Base-by-base conservation (phyloP, 2,329 filamentous ascomycete species). In the Exophiala viscosa region DNA sequence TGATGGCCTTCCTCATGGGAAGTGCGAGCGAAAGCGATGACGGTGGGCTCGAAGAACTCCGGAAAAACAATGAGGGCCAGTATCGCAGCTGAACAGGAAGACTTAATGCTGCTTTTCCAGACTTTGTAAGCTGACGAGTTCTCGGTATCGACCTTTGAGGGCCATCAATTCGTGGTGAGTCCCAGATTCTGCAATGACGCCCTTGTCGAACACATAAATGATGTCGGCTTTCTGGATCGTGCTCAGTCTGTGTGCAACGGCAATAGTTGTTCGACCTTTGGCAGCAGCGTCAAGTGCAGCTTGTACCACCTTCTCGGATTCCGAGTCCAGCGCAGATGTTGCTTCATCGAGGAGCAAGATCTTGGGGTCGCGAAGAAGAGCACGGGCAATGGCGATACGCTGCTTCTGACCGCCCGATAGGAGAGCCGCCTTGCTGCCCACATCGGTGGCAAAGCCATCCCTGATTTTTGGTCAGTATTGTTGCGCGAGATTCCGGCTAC, bases 131-230 rank as follows among this genome's bases (percentile, higher is more conserved):
- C 87, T 88, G 43, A 92, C 88, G 59, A 93, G 70, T 73, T 92
- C 88, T 8, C 81, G 84, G 66, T 93, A 93, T 43, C 86, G 78
- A 3, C 87, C 87, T 33, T 58, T 60, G 14, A 63, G 33, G n/a
- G 54, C 58, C 61, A 88, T 84, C 63, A 92, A 67, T 66, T 90
- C 87, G 0, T 73, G 64, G 66, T 97, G 92, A 7, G 84, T 90
- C 4, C 92, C 92, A 61, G 82, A 80, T 74, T 97, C 92, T 1
- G 95, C 87, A 39, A 97, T 82, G 54, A 83, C 80, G 6, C 92
- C 93, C 63, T 88, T 85, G 69, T 96, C 91, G 67, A 97, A 93
- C n/a, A 97, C 92, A 60, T 95, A 96, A 63, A 97, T 97, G 44
- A 92, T 75, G 66, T 97, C 92, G 0, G 92, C 92, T 67, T 93